These are phyloP conservation scores for Penicillium thymicola DNA, from an alignment of 2,329 filamentous ascomycete species.

Conservation along the genomic window DNA sequence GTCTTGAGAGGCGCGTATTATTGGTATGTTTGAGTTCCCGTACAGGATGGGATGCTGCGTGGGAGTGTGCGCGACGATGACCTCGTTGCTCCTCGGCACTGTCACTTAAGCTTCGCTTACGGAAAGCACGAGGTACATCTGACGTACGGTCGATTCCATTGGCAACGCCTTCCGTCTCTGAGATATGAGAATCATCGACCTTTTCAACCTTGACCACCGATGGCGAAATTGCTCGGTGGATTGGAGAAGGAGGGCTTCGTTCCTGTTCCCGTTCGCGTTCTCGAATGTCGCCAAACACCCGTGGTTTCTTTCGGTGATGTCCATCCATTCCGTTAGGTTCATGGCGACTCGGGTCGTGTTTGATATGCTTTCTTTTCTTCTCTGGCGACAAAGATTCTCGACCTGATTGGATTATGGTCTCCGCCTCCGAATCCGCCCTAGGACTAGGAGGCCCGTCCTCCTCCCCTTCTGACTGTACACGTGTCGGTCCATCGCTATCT, in stretches of 20 bases:
- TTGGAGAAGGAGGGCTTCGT: slow-evolving; percentile 23
- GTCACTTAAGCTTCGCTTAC: slow-evolving; percentile 41
- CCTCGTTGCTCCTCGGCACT: slow-evolving; percentile 32
- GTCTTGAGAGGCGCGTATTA: slow-evolving; percentile 27
- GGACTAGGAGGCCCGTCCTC: slow-evolving; percentile 38
- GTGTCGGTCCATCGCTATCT: slow-evolving; percentile 22
- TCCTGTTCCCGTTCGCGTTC: slow-evolving; percentile 19
- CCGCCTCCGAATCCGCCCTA: slow-evolving; percentile 48
- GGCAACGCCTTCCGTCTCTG: slow-evolving; percentile 20
- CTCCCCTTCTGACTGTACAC: slow-evolving; percentile 27
- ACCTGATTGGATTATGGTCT: slow-evolving; percentile 49
- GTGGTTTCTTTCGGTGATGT: slow-evolving; percentile 30
- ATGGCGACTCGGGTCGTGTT: slow-evolving; percentile 36
- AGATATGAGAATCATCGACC: slow-evolving; percentile 27
- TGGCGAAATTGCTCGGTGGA: slow-evolving; percentile 30
- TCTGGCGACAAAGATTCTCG: slow-evolving; percentile 46
- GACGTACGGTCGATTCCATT: slow-evolving; percentile 7
- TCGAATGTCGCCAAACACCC: slow-evolving; percentile 24
- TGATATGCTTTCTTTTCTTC: slow-evolving; percentile 44
- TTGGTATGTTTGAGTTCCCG: slow-evolving; percentile 29
- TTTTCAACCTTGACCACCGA: slow-evolving; percentile 39
- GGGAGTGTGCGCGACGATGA: slow-evolving; percentile 24
- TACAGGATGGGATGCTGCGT: slow-evolving; percentile 17
- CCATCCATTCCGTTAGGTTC: slow-evolving; percentile 24
- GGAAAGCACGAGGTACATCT: slow-evolving; percentile 24